Evolutionary conservation across 257 asterid species (phyloP).

Genomic region (Penstemon eatonii): DNA sequence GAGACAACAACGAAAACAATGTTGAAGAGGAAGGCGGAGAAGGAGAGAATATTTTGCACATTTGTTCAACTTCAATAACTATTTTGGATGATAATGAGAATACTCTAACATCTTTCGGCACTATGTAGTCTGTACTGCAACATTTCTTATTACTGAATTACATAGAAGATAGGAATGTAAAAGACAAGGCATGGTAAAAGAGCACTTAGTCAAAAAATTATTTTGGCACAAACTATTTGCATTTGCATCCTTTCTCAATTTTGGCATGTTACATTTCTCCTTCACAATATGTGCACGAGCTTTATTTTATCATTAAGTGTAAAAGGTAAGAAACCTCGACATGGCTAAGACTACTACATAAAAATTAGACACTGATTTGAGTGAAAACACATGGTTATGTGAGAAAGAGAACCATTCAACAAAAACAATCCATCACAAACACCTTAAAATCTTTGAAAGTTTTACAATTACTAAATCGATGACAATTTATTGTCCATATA

Average conservation of each 20-base stretch:
- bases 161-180: no score
- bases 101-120: neutral
- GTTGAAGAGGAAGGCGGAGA: conserved; percentile 7
- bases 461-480: no score
- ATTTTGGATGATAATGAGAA: neutral
- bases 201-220: neutral
- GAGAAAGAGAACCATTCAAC: conserved; percentile 8
- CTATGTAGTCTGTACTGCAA: neutral
- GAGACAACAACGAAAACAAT: conserved; percentile 17
- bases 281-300: neutral
- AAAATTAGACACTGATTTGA: neutral
- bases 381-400: neutral
- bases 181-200: neutral
- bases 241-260: conserved; percentile 5
- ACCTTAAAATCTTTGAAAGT: neutral
- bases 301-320: neutral
- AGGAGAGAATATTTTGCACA: conserved; percentile 6
- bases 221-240: conserved; percentile 1
- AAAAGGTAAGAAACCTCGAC: conserved; percentile 6
- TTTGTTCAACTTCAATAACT: neutral
- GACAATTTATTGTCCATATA: neutral
- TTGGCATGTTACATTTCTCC: neutral
- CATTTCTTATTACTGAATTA: no score
- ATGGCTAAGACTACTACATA: neutral
- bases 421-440: neutral